Evolutionary conservation across 495 filamentous ascomycete genomes (phyloP), one percentile per base, ranked within the genome.

Genomic region (Acidomyces sp.): DNA sequence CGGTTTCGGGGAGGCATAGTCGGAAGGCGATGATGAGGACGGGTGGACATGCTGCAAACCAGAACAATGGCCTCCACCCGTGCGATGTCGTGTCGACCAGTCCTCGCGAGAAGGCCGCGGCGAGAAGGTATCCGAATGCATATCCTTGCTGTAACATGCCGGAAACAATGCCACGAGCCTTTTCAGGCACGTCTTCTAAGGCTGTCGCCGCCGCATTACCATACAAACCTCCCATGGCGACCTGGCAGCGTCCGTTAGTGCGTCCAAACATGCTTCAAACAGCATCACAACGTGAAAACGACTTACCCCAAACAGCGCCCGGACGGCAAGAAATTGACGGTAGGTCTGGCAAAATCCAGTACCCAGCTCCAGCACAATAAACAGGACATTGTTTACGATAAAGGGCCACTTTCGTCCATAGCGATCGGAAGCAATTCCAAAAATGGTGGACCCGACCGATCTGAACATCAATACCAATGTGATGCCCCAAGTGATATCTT

Each of bases 341-440:
- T 88, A 90, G 2, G 78, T 87, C 21, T 78, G 58, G 46, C 71
- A 79, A 57, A 88, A 93, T 31, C 81, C 82, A 9, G 84, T 84
- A 17, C 72, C 82, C 11, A 90, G 64, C 56, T 93, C 84, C 21
- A 93, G 63, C 7, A 75, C 61, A 34, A 90, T 80, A 57, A 93
- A 90, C 22, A 93, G 65, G 6, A 87, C 12, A 48, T 85, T 85
- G 59, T 90, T 90, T 40, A 85, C 62, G 24, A 90, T 63, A 46
- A 90, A 93, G 1, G 84, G 84, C 84, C 84, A 90, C 58, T 86
- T 93, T 12, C 85, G 70, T 24, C 84, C 84, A 54, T 78, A 93
- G 23, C 85, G 71, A 67, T 93, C 85, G 1, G 80, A 66, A 0
- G 80, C 79, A 32, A 93, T 71, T 51, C 84, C 84, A 51, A 93